These are phyloP conservation scores for Penicillium salamii DNA, from an alignment of 495 filamentous ascomycete species.

Conservation along the genomic window DNA sequence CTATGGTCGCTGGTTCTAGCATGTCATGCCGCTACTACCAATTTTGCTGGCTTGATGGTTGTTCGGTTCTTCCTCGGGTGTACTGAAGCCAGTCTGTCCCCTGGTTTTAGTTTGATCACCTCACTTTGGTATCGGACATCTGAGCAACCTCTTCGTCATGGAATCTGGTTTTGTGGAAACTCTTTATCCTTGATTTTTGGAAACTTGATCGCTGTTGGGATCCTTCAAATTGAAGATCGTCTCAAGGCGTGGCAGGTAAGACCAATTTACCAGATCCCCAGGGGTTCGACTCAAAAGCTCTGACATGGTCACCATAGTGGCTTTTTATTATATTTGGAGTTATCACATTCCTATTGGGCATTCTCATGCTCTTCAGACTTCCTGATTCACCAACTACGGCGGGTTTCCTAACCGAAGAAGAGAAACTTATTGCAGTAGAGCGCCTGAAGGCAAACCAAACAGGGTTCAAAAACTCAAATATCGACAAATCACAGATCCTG, in stretches of 20 bases:
- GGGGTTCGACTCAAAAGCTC: too few relatives aligned
- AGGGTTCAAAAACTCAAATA: constrained; percentile 53
- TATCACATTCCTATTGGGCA: constrained; percentile 33
- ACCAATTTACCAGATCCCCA: too few relatives aligned
- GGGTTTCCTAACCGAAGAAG: constrained; percentile 39
- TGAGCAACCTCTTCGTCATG: constrained; percentile 52
- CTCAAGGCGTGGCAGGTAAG: constrained; percentile 22
- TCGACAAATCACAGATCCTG: constrained; percentile 47
- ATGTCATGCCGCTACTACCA: constrained; percentile 45
- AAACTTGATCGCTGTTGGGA: constrained; percentile 21
- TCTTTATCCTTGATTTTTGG: constrained; percentile 23
- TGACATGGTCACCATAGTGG: constrained; percentile 6
- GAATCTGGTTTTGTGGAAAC: constrained; percentile 45
- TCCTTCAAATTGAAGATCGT: constrained; percentile 17
- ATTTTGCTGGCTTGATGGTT: constrained; percentile 45
- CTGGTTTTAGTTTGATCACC: constrained; percentile 24
- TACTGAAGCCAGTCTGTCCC: constrained; percentile 43
- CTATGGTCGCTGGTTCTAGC: constrained; percentile 44
- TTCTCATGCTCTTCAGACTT: constrained; percentile 39
- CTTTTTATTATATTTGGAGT: constrained; percentile 27
- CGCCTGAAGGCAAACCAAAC: constrained; percentile 51
- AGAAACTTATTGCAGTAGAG: constrained; percentile 47
- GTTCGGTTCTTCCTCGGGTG: constrained; percentile 49
- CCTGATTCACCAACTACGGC: constrained; percentile 47
- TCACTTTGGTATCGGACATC: constrained; percentile 42